Percentiles rank a stretch among this genome's conserved stretches.
Evolutionary conservation across 192 early-diverging fungal genomes (phyloP).

Genomic region (Coemansia sp.): DNA sequence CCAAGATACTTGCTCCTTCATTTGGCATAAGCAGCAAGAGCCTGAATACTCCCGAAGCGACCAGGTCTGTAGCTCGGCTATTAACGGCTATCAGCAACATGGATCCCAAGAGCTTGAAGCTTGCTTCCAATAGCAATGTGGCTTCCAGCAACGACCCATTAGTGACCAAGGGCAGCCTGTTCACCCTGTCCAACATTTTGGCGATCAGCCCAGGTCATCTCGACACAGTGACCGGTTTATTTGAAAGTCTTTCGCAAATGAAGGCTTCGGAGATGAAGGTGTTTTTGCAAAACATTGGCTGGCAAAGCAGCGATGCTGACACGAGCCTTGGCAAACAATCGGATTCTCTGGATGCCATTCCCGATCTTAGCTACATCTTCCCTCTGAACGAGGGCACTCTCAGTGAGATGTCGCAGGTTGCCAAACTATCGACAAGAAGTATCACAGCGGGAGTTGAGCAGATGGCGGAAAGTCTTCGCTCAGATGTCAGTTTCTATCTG

Average conservation of each 20-base stretch:
- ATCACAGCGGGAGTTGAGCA: neutral
- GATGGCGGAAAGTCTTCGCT: neutral
- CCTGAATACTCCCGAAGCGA: conserved; percentile 3
- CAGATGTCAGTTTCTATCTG: conserved; percentile 11
- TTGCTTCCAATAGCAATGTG: conserved; percentile 4
- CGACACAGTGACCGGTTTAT: conserved; percentile 9
- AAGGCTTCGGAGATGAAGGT: neutral
- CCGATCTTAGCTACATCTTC: conserved; percentile 33
- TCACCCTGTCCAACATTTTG: conserved; percentile 19
- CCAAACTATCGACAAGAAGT: neutral
- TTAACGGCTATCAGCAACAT: conserved; percentile 18
- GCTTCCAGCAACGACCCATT: conserved; percentile 14
- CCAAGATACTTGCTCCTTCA: conserved; percentile 22
- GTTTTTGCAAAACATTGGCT: conserved; percentile 31
- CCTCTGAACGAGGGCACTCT: conserved; percentile 22
- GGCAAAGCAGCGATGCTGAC: conserved; percentile 10
- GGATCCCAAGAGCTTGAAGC: neutral
- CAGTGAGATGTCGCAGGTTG: conserved; percentile 11
- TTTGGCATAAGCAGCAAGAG: conserved; percentile 26
- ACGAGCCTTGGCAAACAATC: neutral
- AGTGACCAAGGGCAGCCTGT: conserved; percentile 10
- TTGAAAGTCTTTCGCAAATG: conserved; percentile 17
- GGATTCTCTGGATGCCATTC: conserved; percentile 8
- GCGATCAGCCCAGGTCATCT: conserved; percentile 20
- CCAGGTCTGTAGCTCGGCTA: conserved; percentile 12